Evolutionary conservation across 495 filamentous ascomycete species (phyloP), one percentile per base, ranked within the genome.

Genomic region (Cladorrhinum samala): DNA sequence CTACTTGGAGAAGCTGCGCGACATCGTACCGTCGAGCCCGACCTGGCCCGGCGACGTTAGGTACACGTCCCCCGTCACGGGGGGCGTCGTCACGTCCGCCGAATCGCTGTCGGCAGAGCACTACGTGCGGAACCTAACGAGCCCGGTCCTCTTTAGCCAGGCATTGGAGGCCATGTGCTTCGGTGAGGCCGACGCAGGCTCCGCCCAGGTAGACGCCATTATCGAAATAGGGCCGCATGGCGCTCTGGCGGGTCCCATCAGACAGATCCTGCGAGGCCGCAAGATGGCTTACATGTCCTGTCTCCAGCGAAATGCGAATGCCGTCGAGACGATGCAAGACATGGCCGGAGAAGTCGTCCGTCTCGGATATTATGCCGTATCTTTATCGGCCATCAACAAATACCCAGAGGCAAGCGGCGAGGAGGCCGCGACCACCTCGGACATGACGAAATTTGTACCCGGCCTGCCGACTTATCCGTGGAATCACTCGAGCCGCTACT

Each of bases 201-300:
- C 39, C 5, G 24, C 13, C 20, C 7, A 42, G 39, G 39, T 16
- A 9, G 16, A 20, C 46, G 21, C 27, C 14, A 11, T 52, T 16
- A 9, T 80, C 1, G 78, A 80, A 44, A 48, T 80, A 40, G 78
- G 77, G 0, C 75, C 77, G 0, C 78, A 80, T 45, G 65, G 72
- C 4, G 69, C 75, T 1, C 59, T 79, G 6, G 65, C 70, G 44
- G 70, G 72, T 2, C 61, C 67, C 3, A 50, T 53, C 0, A 13
- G 21, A 3, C 51, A 68, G 20, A 67, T 49, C 1, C 13, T 70
- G 20, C 18, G 52, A 18, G 16, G 39, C 7, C 5, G 8, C 39
- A 9, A 9, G 9, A 50, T 68, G 11, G 8, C 33, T 7, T 65
- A 54, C 45, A 7, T 42, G 21, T 18, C 30, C 21, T 7, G 14